Percentiles rank a stretch among this genome's conserved stretches.
Conservation (phyloP, 805 yeast genomes). For the Lachancea thermotolerans region DNA sequence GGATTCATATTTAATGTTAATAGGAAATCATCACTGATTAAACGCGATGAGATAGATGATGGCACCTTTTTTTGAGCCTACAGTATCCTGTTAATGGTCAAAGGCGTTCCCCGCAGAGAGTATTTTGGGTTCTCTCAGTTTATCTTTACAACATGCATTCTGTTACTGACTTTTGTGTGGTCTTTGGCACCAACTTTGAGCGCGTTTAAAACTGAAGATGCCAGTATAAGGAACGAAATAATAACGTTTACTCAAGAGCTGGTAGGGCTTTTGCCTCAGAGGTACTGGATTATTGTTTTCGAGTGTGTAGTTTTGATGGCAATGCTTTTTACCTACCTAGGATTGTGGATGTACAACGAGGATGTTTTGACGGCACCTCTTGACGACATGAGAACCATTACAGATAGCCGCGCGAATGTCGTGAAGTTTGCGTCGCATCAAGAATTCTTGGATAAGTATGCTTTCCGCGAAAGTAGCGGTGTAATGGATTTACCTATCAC, state of each 20-base stretch:
- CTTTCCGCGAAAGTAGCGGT: slow-evolving; percentile 65
- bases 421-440: slow-evolving; percentile 18
- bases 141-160: slow-evolving; percentile 52
- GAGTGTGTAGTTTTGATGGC: slow-evolving; percentile 65
- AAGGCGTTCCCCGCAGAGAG: slow-evolving; percentile 36
- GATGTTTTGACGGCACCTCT: slow-evolving; percentile 62
- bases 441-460: slow-evolving; percentile 30
- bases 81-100: neutral
- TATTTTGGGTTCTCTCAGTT: slow-evolving; percentile 85
- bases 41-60: neutral
- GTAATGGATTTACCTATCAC: slow-evolving; percentile 79
- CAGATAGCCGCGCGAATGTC: slow-evolving; percentile 54
- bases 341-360: slow-evolving; percentile 63
- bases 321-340: slow-evolving; percentile 68
- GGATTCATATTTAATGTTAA: neutral
- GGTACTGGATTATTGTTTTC: slow-evolving; percentile 84
- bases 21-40: neutral
- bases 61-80: neutral
- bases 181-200: slow-evolving; percentile 49
- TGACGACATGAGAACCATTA: slow-evolving; percentile 54
- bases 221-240: slow-evolving; percentile 18
- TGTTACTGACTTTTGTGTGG: slow-evolving; percentile 63
- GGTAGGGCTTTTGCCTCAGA: slow-evolving; percentile 72
- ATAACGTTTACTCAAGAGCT: slow-evolving; percentile 34
- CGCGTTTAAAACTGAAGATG: slow-evolving; percentile 13